Base-by-base conservation (phyloP, 805 yeast species). In the Candida broadrunensis region DNA sequence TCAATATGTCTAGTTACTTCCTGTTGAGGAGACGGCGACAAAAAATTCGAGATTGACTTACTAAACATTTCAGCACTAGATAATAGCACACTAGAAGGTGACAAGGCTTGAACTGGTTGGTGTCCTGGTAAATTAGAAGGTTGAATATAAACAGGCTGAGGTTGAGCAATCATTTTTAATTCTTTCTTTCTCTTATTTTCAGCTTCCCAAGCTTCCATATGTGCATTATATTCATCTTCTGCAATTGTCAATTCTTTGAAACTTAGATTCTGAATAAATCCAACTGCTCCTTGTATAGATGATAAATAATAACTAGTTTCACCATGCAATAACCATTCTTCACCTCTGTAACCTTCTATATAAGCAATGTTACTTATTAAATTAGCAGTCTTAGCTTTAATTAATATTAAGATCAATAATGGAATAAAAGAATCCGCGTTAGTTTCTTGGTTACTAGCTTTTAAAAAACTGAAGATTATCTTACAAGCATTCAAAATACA, bases 341-440 rank as follows among this genome's bases (percentile, higher is more conserved):
- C 81, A 41, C 78, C 81, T 48, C 98, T 67, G 59, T 85, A 93
- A 38, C 93, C 70, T 58, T 89, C 96, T 48, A 93, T 88, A 60
- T 88, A 93, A 44, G 77, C 79, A 44, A 90, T 63, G 56, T 91
- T 91, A 8, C 96, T 86, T 13, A 79, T 73, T n/a, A 93, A 62
- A 49, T 80, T 65, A 30, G 65, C 66, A 1, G 88, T 80, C 41
- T 78, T 78, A 1, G 91, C 80, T 50, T 81, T 82, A 35, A 91
- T 60, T 2, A 90, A 76, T 9, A 91, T 85, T 50, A 81, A 83
- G 19, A 93, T 88, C 38, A 93, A 67, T 32, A 91, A 59, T 0
- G 99, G 99, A n/a, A 93, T 75, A 61, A 93, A 93, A 29, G 86
- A 80, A 63, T 93, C 99, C 0, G 99, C 99, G 50, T 89, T 90